phyloP scores from a whole-genome alignment of 176 grass and related monocot species.

The Phragmites australis region DNA sequence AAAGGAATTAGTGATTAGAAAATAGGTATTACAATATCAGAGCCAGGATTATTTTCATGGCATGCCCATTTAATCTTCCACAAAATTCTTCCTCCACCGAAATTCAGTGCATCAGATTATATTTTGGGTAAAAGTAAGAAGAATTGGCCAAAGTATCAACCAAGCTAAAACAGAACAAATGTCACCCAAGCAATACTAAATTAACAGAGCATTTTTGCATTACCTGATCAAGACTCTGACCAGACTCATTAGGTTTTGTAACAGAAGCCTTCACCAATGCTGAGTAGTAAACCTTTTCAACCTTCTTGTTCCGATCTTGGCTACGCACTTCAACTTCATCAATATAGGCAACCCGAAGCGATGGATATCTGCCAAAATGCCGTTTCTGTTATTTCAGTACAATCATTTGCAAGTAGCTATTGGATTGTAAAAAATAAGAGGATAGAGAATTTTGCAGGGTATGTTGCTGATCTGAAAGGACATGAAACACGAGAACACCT shows the following conservation, averaged over 20 bases:
- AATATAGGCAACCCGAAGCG: conserved; percentile 80
- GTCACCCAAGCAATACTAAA: background rate
- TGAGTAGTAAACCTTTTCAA: conserved; percentile 86
- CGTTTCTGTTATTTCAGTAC: conserved; percentile 28
- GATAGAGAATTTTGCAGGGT: background rate
- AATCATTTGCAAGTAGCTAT: background rate
- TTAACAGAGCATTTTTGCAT: conserved; percentile 27
- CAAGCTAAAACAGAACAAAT: conserved; percentile 23
- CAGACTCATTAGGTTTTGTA: conserved; percentile 66
- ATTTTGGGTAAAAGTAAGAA: background rate
- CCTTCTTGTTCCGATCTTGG: conserved; percentile 61
- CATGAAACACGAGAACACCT: background rate
- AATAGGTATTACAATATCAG: background rate
- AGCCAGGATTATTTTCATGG: background rate
- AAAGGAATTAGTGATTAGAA: background rate
- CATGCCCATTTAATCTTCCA: conserved; percentile 3
- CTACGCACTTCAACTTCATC: conserved; percentile 75
- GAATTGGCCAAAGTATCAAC: conserved; percentile 1
- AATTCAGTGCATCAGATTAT: background rate
- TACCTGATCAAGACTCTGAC: conserved; percentile 97
- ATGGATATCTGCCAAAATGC: conserved; percentile 64
- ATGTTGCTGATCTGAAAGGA: background rate
- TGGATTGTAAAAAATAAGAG: conserved; percentile 1
- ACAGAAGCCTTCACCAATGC: conserved; percentile 90
- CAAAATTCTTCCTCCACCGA: background rate